Base-by-base conservation (phyloP, 805 yeast species). In the Hemisphaericaspora nanyangensis region DNA sequence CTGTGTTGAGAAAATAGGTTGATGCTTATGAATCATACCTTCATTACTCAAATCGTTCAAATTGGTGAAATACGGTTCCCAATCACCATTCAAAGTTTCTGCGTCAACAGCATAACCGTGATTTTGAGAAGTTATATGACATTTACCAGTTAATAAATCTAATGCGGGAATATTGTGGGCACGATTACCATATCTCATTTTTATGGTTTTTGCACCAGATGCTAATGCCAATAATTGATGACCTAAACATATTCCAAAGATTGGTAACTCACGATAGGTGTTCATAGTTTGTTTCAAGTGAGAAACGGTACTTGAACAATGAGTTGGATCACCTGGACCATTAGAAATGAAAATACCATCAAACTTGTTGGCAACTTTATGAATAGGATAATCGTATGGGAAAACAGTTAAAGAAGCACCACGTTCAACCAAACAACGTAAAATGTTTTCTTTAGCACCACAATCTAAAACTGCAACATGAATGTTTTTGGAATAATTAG, bases 311-410 rank as follows among this genome's bases (percentile, higher is more conserved):
- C 76, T 56, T 26, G 82, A 61, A 72, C 96, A 89, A 65, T 86
- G 91, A 35, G 95, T 85, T 58, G 98, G 98, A 65, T 91, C 96
- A 56, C 98, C 98, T 39, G 98, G 98, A 39, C 98, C 98, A 60
- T 91, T 91, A 31, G 96, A 85, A 49, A 89, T 79, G 69, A 93
- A 93, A 38, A 93, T 69, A 54, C 99, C 99, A 58, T 93, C 99
- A 55, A 90, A 93, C 63, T 84, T 85, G 63, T 79, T 77, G 39
- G 96, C 96, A 48, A 90, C 80, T 54, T 86, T 83, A 57, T 91
- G 90, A 50, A 93, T 79, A 49, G 96, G 96, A 63, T 85, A 91
- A 69, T 93, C 85, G 65, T 85, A 90, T 37, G 99, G 99, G 77
- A 93, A 84, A 12, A 93, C 98, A 3, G 98, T 93, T 52, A 91